phyloP scores from a whole-genome alignment of 2,329 filamentous ascomycete species.

The Neopestalotiopsis sp. region DNA sequence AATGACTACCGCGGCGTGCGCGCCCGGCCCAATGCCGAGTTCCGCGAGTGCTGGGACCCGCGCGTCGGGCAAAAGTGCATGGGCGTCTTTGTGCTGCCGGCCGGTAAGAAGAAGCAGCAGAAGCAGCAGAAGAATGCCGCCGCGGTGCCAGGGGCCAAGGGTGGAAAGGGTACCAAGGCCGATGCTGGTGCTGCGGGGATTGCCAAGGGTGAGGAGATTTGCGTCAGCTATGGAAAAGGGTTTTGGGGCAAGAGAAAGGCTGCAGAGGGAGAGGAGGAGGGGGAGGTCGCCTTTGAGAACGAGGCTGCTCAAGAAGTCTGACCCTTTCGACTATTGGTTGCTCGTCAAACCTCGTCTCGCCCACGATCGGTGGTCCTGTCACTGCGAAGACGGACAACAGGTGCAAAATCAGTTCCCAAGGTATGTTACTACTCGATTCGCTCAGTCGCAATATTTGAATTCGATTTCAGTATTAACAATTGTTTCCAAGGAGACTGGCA shows the following conservation, averaged over 20 bases:
- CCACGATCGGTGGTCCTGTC: too few relatives aligned
- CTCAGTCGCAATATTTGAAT: too few relatives aligned
- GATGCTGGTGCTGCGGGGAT: conserved; percentile 41
- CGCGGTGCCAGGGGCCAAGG: conserved; percentile 20
- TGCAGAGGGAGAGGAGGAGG: conserved; percentile 24
- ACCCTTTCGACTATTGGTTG: background rate
- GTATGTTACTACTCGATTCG: too few relatives aligned
- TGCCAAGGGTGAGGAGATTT: conserved; percentile 65
- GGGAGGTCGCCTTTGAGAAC: background rate
- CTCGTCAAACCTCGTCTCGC: too few relatives aligned
- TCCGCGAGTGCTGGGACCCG: conserved; percentile 62
- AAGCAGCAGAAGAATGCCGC: conserved; percentile 16
- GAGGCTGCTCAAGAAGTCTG: background rate
- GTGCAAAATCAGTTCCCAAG: too few relatives aligned
- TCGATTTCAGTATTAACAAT: too few relatives aligned
- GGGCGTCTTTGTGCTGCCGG: conserved; percentile 60
- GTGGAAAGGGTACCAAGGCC: conserved; percentile 1
- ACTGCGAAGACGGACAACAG: too few relatives aligned
- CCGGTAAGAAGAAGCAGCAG: conserved; percentile 39
- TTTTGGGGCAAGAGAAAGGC: conserved; percentile 62
- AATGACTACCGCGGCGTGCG: conserved; percentile 69
- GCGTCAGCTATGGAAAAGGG: conserved; percentile 71
- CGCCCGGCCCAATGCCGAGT: conserved; percentile 61
- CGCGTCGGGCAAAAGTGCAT: conserved; percentile 57
- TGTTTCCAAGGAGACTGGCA: too few relatives aligned